Percentiles rank a stretch among this genome's conserved stretches.
These are phyloP conservation scores for Parachaetomium inaequale DNA, from an alignment of 495 filamentous ascomycete genomes.

Conservation along the genomic window DNA sequence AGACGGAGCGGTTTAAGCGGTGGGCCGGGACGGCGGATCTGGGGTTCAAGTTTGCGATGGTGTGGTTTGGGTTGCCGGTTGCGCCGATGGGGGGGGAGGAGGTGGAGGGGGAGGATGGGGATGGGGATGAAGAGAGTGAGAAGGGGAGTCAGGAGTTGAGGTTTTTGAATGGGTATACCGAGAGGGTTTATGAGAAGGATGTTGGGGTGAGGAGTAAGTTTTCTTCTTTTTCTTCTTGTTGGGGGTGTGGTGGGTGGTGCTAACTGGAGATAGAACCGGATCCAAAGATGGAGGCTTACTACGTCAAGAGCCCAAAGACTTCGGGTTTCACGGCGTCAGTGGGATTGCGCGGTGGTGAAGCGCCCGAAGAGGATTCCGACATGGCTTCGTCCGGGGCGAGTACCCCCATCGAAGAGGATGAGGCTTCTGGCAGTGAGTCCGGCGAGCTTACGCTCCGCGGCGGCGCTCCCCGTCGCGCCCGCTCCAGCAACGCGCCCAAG, in stretches of 20 bases:
- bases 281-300: slow-evolving; percentile 8
- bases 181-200: slow-evolving; percentile 14
- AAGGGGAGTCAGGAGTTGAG: slow-evolving; percentile 9
- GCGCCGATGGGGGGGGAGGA: slow-evolving; percentile 21
- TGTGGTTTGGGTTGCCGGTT: slow-evolving; percentile 31
- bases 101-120: neutral
- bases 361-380: neutral
- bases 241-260: neutral
- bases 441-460: slow-evolving; percentile 10
- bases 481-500: neutral
- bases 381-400: too few species aligned
- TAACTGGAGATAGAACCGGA: slow-evolving; percentile 7
- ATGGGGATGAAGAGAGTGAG: slow-evolving; percentile 11
- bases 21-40: slow-evolving; percentile 11
- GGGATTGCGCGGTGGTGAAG: slow-evolving; percentile 23
- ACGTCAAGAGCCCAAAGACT: neutral
- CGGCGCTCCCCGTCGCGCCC: neutral
- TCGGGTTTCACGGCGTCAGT: neutral
- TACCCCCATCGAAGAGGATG: neutral
- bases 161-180: slow-evolving; percentile 18
- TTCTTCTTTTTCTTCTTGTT: neutral
- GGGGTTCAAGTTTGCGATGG: slow-evolving; percentile 29
- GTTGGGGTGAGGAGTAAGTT: slow-evolving; percentile 7
- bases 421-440: neutral
- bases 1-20: neutral